Conservation (phyloP, 1,284 basidiomycete genomes). For the Afroboletus lepidellus region DNA sequence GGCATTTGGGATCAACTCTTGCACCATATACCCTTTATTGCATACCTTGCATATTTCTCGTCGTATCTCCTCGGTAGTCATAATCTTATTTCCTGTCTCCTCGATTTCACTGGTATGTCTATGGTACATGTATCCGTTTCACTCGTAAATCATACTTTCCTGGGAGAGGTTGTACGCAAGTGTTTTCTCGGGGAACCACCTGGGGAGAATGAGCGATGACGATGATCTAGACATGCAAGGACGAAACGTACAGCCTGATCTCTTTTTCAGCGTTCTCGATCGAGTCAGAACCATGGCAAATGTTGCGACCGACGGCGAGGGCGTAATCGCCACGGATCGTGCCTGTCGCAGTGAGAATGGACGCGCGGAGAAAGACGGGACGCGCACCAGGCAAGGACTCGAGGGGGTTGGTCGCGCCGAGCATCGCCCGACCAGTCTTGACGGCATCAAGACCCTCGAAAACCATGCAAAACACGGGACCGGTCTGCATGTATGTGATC, state of each 20-base stretch:
- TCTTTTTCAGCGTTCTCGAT: conserved; percentile 91
- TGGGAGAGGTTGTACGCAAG: conserved; percentile 72
- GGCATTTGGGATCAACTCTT: conserved; percentile 5
- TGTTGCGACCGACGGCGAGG: conserved; percentile 90
- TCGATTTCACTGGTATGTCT: conserved; percentile 10
- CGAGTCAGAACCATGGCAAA: conserved; percentile 93
- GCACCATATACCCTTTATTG: conserved; percentile 25
- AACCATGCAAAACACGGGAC: conserved; percentile 96
- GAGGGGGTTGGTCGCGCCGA: conserved; percentile 97
- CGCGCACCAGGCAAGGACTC: conserved; percentile 77
- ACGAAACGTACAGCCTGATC: conserved; percentile 76
- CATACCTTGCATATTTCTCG: conserved; percentile 12
- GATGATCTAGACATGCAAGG: not conserved
- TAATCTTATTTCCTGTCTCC: not conserved
- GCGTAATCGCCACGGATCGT: conserved; percentile 93
- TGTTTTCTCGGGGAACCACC: conserved; percentile 85
- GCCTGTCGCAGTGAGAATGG: conserved; percentile 41
- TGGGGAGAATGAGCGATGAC: conserved; percentile 32
- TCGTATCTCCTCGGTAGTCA: not conserved
- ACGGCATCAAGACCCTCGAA: conserved; percentile 97
- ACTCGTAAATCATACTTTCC: conserved; percentile 84
- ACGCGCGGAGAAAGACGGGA: not conserved
- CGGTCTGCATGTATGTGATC: conserved; percentile 93
- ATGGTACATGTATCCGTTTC: conserved; percentile 34
- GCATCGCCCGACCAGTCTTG: conserved; percentile 94